Base-by-base conservation (phyloP, 2,329 filamentous ascomycete species). In the Exophiala sp. region DNA sequence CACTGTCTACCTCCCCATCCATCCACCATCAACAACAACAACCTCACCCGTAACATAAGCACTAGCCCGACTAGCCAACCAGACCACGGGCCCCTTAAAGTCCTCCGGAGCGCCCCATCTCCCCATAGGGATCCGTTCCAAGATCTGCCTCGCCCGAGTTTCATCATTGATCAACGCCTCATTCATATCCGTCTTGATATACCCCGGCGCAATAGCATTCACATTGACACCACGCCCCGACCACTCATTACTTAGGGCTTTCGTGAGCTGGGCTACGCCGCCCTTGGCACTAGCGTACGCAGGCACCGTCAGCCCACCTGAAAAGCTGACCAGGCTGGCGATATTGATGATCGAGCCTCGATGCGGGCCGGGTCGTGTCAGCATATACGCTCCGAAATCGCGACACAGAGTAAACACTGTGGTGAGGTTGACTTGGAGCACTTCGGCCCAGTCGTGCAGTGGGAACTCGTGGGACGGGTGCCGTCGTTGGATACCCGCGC, bases 121-220 rank as follows among this genome's bases (percentile, higher is more conserved):
- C 0, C 85, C 88, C 1, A 86, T 87, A 0, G 89, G 90, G 61
- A 95, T 95, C 49, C 88, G 73, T 24, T 80, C 81, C 62, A 86
- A 77, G 59, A 95, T 95, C 62, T 83, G 83, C 55, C 75, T 79
- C 52, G 85, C 76, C 30, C 89, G 73, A 59, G 77, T 79, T 60
- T 78, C 68, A 67, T 95, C 82, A 43, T 82, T 78, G 40, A 95
- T 79, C 62, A 96, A 68, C 2, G 88, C 89, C 58, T 76, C 78
- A 66, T 95, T 96, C 90, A 95, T 95, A 52, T 95, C 89, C 10
- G 89, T 95, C 43, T n/a, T n/a, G n/a, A n/a, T n/a, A n/a, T 27
- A 55, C 43, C 53, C 51, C 3, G 47, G 51, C 42, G 40, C 53
- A 13, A 53, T 53, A 14, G 40, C 46, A 41, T 53, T 56, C 29